Conservation (phyloP, 2,329 filamentous ascomycete species). For the Hypoxylon rubiginosum region DNA sequence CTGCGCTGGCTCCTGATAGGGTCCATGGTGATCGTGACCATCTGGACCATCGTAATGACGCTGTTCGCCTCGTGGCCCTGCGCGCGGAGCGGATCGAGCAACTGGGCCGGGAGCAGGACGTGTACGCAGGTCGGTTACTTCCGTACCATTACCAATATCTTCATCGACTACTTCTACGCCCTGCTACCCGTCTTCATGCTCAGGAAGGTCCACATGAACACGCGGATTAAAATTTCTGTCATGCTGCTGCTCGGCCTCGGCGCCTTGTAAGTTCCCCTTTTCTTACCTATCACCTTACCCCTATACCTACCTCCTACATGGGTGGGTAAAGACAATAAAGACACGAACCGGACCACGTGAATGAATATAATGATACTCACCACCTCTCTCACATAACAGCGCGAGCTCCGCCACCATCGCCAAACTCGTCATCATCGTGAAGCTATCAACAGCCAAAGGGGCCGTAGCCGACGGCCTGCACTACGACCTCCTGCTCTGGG, state of each 20-base stretch:
- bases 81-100: slow-evolving; percentile 47
- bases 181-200: slow-evolving; percentile 50
- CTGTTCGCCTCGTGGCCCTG: slow-evolving; percentile 51
- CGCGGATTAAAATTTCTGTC: slow-evolving; percentile 47
- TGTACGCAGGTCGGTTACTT: slow-evolving; percentile 51
- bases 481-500: slow-evolving; percentile 52
- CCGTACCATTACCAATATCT: slow-evolving; percentile 52
- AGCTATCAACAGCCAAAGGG: slow-evolving; percentile 42
- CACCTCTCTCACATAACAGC: slow-evolving; percentile 31
- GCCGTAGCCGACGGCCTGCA: slow-evolving; percentile 45
- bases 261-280: slow-evolving; percentile 47
- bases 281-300: background rate
- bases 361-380: background rate
- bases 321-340: background rate
- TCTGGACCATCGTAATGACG: slow-evolving; percentile 52
- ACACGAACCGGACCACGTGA: background rate
- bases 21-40: slow-evolving; percentile 47
- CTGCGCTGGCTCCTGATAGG: slow-evolving; percentile 44
- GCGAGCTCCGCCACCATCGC: slow-evolving; percentile 53
- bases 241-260: slow-evolving; percentile 51
- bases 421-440: slow-evolving; percentile 52
- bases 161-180: slow-evolving; percentile 55
- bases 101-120: slow-evolving; percentile 48
- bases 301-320: background rate
- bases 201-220: slow-evolving; percentile 48